Evolutionary conservation across 768 basidiomycete species (phyloP).

Genomic region (Astraeus odoratus): DNA sequence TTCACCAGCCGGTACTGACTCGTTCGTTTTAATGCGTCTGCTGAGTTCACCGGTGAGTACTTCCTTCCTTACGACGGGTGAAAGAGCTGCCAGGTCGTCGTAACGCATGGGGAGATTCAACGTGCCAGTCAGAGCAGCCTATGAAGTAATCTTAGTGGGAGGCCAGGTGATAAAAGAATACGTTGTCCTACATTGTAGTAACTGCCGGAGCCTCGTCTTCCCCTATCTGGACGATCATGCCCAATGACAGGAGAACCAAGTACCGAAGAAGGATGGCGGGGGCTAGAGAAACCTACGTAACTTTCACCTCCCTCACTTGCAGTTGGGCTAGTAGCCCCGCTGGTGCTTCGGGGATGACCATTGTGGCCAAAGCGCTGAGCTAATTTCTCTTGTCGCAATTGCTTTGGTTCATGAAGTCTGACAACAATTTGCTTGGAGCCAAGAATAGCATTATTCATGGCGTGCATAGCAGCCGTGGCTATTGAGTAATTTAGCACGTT

Average conservation of each 20-base stretch:
- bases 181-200: conserved; percentile 64
- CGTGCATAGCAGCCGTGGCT: conserved; percentile 70
- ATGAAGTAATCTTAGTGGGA: conserved; percentile 1
- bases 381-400: conserved; percentile 83
- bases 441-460: conserved; percentile 71
- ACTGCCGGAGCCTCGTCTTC: conserved; percentile 75
- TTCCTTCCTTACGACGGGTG: conserved; percentile 83
- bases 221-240: conserved; percentile 55
- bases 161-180: not conserved
- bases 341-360: conserved; percentile 72
- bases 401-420: conserved; percentile 85
- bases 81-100: conserved; percentile 73
- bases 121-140: conserved; percentile 80
- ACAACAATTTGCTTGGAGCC: conserved; percentile 79
- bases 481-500: not conserved
- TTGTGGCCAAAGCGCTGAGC: conserved; percentile 77
- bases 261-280: conserved; percentile 44
- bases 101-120: conserved; percentile 82
- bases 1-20: conserved; percentile 46
- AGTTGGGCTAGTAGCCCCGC: conserved; percentile 82
- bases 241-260: conserved; percentile 52
- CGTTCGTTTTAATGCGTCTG: conserved; percentile 59
- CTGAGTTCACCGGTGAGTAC: conserved; percentile 79
- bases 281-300: conserved; percentile 68
- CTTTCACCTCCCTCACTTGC: conserved; percentile 77